Evolutionary conservation across 805 yeast genomes (phyloP).

Genomic region (Tanozyma kutaoensis): DNA sequence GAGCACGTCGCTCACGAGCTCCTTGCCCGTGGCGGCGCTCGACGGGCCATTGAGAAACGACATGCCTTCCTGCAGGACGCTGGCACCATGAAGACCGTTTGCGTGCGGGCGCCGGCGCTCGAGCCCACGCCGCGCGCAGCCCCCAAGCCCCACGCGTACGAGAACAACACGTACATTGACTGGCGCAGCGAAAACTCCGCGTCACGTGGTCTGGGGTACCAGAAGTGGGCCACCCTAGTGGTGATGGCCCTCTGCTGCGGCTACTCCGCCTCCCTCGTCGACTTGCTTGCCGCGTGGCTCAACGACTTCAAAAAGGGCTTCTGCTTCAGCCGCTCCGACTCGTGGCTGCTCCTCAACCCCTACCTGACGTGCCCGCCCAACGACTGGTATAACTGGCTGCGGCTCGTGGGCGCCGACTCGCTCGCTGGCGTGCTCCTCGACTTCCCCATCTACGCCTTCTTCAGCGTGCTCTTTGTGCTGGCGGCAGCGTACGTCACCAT

Average conservation of each 20-base stretch:
- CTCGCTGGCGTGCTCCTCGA: constrained; percentile 3
- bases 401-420: too few relatives aligned
- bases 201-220: too few relatives aligned
- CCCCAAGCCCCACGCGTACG: too few relatives aligned
- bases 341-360: constrained; percentile 28
- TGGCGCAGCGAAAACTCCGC: constrained; percentile 32
- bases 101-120: too few relatives aligned
- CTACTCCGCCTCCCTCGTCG: constrained; percentile 32
- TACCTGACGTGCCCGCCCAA: constrained; percentile 29
- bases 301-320: constrained; percentile 41
- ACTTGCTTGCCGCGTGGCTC: constrained; percentile 34
- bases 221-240: constrained; percentile 36
- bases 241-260: constrained; percentile 35
- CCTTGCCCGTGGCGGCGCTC: constrained; percentile 35
- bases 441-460: constrained; percentile 20
- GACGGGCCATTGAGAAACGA: constrained; percentile 27
- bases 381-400: constrained; percentile 4
- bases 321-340: constrained; percentile 25
- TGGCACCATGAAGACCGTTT: too few relatives aligned
- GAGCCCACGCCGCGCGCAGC: too few relatives aligned
- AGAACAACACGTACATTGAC: constrained; percentile 32
- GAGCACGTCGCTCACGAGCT: constrained; percentile 55
- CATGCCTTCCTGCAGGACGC: too few relatives aligned
- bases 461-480: constrained; percentile 12
- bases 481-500: constrained; percentile 18